phyloP scores from a whole-genome alignment of 345 rosid genomes.

The Dovyalis caffra region DNA sequence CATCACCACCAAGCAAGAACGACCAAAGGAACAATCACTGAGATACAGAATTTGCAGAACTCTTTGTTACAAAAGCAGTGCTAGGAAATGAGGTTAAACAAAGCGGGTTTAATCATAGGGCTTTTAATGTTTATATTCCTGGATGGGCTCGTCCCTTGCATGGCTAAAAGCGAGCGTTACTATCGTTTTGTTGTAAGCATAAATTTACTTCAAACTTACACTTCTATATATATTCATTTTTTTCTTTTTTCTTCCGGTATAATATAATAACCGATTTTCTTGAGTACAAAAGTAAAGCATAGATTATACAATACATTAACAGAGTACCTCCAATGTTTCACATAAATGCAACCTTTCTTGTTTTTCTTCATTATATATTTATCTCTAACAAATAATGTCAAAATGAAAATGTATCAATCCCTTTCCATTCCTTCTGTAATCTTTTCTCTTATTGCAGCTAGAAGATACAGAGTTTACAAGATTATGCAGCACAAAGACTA shows the following conservation, averaged over 20 bases:
- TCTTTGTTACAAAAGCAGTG: not conserved
- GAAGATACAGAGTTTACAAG: conserved; percentile 29
- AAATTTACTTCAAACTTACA: not conserved
- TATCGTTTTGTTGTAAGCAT: conserved; percentile 23
- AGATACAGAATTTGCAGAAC: not conserved
- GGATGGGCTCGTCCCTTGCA: not conserved
- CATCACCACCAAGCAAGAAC: not conserved
- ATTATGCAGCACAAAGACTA: conserved; percentile 32
- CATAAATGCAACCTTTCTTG: too few species aligned
- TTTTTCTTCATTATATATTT: too few species aligned
- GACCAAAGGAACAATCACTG: not conserved
- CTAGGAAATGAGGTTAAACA: not conserved
- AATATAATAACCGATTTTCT: too few species aligned
- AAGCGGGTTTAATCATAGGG: not conserved
- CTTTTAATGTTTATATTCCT: not conserved
- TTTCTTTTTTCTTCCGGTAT: not conserved
- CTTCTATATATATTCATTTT: not conserved
- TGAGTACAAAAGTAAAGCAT: too few species aligned
- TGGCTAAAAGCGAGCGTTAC: not conserved
- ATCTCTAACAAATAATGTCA: too few species aligned
- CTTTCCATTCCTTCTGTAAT: too few species aligned
- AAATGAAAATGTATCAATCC: too few species aligned
- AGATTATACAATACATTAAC: too few species aligned
- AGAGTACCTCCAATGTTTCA: too few species aligned
- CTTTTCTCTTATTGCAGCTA: conserved; percentile 24